Evolutionary conservation across 306 rosid species (phyloP).

Genomic region (Fragaria iinumae): DNA sequence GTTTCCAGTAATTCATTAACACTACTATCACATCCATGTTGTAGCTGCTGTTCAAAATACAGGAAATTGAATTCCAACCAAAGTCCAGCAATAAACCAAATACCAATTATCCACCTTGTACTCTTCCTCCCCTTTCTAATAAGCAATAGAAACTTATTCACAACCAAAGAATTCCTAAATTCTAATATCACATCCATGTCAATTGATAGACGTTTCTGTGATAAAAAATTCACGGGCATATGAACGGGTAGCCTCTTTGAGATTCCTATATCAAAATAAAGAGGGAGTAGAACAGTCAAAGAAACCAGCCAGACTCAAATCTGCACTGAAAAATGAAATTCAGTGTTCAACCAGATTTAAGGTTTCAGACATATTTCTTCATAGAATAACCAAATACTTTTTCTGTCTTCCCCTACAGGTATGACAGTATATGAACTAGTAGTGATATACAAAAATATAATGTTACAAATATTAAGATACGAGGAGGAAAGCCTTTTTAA

Average conservation of each 20-base stretch:
- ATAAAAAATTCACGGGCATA: too few species aligned
- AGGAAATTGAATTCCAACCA: neutral
- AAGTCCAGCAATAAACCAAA: neutral
- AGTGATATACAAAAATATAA: neutral
- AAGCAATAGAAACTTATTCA: neutral
- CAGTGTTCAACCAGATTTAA: neutral
- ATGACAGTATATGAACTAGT: neutral
- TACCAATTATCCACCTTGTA: neutral
- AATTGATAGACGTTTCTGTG: neutral
- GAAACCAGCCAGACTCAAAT: neutral
- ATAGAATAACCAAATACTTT: neutral
- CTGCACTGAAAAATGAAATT: too few species aligned
- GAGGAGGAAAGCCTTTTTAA: too few species aligned
- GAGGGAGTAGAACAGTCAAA: neutral
- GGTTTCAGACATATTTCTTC: neutral
- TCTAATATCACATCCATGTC: neutral
- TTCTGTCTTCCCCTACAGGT: neutral
- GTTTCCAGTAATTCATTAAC: neutral
- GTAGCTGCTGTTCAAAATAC: neutral
- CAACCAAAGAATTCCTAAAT: neutral
- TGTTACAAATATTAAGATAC: too few species aligned
- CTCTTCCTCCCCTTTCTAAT: neutral
- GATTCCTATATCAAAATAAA: neutral
- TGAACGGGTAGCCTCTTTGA: too few species aligned
- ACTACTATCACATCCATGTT: neutral